Percentiles rank a stretch among this genome's conserved stretches.
phyloP scores from a whole-genome alignment of 768 basidiomycete species.

The Trametopsis cervina region DNA sequence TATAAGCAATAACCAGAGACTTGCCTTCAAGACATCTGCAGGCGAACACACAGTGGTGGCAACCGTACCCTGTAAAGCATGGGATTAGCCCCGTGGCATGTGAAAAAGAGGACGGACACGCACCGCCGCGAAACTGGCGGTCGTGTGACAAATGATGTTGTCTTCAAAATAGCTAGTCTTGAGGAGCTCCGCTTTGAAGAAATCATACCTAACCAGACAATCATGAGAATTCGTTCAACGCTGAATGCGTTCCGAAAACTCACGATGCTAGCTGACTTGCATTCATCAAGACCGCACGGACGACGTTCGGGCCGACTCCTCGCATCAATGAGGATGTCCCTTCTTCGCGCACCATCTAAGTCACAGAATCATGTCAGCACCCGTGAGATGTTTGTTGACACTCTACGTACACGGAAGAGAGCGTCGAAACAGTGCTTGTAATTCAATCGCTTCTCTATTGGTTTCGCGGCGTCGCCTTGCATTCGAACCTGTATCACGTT shows the following conservation, averaged over 20 bases:
- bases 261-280: constrained; percentile 88
- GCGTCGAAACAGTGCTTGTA: constrained; percentile 91
- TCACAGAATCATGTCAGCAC: constrained; percentile 8
- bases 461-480: constrained; percentile 87
- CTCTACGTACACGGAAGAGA: constrained; percentile 61
- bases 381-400: not conserved
- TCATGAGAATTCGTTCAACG: not conserved
- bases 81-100: not conserved
- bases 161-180: constrained; percentile 69
- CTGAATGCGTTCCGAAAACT: constrained; percentile 25
- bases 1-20: constrained; percentile 3
- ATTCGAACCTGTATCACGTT: constrained; percentile 50
- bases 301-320: constrained; percentile 79
- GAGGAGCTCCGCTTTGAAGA: constrained; percentile 81
- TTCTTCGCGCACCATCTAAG: constrained; percentile 83
- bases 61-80: constrained; percentile 58
- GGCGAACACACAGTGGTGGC: constrained; percentile 88
- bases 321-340: constrained; percentile 68
- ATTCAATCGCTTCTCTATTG: constrained; percentile 81
- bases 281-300: constrained; percentile 85
- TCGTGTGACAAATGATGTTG: constrained; percentile 78
- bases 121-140: constrained; percentile 82
- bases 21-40: constrained; percentile 75
- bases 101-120: constrained; percentile 23
- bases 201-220: constrained; percentile 60